Percentiles rank a stretch among this genome's conserved stretches.
Evolutionary conservation across 2,329 filamentous ascomycete genomes (phyloP).

Genomic region (Cladophialophora immunda): DNA sequence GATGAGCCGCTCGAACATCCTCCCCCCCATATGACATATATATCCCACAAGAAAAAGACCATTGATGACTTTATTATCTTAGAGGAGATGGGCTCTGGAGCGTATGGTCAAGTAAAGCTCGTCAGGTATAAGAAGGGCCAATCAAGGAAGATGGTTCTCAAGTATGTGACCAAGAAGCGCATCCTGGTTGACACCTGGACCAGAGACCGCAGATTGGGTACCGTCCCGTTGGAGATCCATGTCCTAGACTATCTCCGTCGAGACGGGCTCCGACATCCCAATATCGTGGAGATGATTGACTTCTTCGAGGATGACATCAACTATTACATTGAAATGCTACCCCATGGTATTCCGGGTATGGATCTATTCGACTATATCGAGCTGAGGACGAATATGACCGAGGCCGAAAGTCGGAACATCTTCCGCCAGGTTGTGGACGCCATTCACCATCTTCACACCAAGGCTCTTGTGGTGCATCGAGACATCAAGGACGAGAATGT

Average conservation of each 20-base stretch:
- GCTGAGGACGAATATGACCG: conserved; percentile 93
- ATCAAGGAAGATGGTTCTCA: conserved; percentile 84
- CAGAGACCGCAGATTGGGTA: conserved; percentile 87
- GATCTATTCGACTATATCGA: conserved; percentile 99
- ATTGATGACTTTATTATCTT: conserved; percentile 92
- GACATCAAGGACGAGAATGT: conserved; percentile 99
- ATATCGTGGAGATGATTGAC: conserved; percentile 74
- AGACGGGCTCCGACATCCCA: conserved; percentile 70
- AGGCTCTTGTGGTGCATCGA: conserved; percentile 89
- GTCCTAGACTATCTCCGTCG: conserved; percentile 90
- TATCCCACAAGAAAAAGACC: conserved; percentile 71
- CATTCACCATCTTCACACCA: conserved; percentile 88
- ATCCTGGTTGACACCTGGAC: conserved; percentile 99
- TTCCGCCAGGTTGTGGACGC: conserved; percentile 92
- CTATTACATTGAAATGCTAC: conserved; percentile 99
- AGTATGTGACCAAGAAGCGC: conserved; percentile 95
- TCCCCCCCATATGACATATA: conserved; percentile 38
- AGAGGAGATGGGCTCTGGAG: conserved; percentile 98
- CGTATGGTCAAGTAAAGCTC: conserved; percentile 96
- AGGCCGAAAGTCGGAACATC: conserved; percentile 90
- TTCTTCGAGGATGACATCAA: conserved; percentile 75
- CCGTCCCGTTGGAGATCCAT: conserved; percentile 95
- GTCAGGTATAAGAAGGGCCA: conserved; percentile 79
- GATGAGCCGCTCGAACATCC: conserved; percentile 50
- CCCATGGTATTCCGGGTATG: conserved; percentile 95